Evolutionary conservation across 495 filamentous ascomycete species (phyloP).

Genomic region (Talaromyces thailandensis): DNA sequence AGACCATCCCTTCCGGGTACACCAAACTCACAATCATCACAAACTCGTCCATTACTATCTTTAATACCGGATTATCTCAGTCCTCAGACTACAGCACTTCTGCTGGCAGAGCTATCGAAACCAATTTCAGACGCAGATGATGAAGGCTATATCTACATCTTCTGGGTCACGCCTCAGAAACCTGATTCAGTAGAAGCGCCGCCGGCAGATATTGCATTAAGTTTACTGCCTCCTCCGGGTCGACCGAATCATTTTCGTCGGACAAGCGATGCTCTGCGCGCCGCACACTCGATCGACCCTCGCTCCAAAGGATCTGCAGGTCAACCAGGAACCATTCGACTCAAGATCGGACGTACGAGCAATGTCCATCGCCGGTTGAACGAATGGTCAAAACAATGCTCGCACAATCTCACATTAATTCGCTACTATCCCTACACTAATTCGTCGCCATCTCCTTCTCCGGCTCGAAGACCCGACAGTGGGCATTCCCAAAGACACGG

Average conservation of each 20-base stretch:
- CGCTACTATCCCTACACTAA: constrained; percentile 84
- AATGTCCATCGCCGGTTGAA: constrained; percentile 88
- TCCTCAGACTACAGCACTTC: constrained; percentile 53
- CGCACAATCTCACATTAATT: constrained; percentile 74
- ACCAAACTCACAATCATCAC: constrained; percentile 31
- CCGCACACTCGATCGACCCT: constrained; percentile 29
- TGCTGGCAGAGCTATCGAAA: constrained; percentile 72
- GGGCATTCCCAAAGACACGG: constrained; percentile 23
- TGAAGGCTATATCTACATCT: constrained; percentile 95
- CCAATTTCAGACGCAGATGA: constrained; percentile 72
- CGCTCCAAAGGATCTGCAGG: constrained; percentile 7
- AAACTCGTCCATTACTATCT: constrained; percentile 43
- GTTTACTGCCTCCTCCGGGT: constrained; percentile 41
- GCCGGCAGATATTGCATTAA: constrained; percentile 47
- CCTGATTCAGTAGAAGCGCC: constrained; percentile 26
- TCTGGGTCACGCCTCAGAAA: constrained; percentile 70
- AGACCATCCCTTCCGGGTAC: constrained; percentile 11
- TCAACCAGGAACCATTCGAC: constrained; percentile 48
- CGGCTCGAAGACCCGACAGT: constrained; percentile 5
- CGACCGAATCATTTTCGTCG: constrained; percentile 41
- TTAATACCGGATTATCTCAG: constrained; percentile 57
- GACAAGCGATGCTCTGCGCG: constrained; percentile 54
- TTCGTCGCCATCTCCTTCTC: constrained; percentile 31
- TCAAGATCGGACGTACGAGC: constrained; percentile 86
- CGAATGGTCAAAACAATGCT: constrained; percentile 90